phyloP scores from a whole-genome alignment of 129 eudicot species.

The Escallonia herrerae region DNA sequence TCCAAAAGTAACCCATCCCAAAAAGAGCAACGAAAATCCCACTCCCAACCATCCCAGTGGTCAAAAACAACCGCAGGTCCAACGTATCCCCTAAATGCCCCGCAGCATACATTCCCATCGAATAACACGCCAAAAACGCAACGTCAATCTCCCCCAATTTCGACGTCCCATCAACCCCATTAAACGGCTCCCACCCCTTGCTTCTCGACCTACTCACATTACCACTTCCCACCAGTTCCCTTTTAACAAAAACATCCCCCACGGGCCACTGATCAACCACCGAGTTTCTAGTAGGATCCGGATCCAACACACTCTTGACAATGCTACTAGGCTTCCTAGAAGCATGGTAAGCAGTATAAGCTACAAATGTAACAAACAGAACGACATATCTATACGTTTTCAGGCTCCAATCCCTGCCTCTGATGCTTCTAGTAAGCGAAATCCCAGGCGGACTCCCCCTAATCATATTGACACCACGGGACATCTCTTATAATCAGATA shows the following conservation, averaged over 20 bases:
- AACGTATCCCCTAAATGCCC: constrained; percentile 82
- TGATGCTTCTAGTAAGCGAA: constrained; percentile 22
- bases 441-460: constrained; percentile 44
- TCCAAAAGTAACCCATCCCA: constrained; percentile 80
- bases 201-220: background rate
- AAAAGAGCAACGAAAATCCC: constrained; percentile 78
- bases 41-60: constrained; percentile 81
- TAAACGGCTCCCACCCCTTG: constrained; percentile 75
- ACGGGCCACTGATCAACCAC: constrained; percentile 36
- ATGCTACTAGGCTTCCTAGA: constrained; percentile 87
- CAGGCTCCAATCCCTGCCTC: constrained; percentile 46
- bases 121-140: constrained; percentile 74
- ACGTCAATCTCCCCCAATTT: constrained; percentile 84
- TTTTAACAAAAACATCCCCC: constrained; percentile 31
- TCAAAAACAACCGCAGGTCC: constrained; percentile 70
- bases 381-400: constrained; percentile 58
- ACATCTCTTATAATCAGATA: constrained; percentile 5
- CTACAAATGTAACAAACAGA: constrained; percentile 66
- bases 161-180: constrained; percentile 54
- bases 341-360: constrained; percentile 81
- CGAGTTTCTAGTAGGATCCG: constrained; percentile 9
- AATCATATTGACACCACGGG: background rate
- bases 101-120: constrained; percentile 85
- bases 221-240: constrained; percentile 2
- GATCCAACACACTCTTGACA: constrained; percentile 71